These are phyloP conservation scores for Saxophila tyrrhenica DNA, from an alignment of 495 filamentous ascomycete genomes.

Conservation along the genomic window DNA sequence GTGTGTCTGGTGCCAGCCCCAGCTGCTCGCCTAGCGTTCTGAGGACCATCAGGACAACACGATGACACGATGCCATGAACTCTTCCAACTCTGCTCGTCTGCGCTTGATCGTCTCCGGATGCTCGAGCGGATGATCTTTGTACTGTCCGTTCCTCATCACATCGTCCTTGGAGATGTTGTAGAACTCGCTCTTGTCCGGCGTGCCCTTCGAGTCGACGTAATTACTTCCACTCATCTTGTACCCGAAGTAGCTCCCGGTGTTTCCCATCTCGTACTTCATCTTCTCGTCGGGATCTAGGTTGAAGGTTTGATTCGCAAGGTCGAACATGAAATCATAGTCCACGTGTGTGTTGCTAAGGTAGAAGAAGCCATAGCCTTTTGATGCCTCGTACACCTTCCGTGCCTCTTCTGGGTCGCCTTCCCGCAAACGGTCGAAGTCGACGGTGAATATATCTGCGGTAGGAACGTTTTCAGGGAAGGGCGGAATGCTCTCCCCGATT, in stretches of 20 bases:
- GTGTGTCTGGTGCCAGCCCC: background rate
- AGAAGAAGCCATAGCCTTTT: conserved; percentile 8
- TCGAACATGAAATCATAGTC: conserved; percentile 25
- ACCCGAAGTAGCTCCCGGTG: conserved; percentile 7
- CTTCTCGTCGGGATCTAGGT: conserved; percentile 29
- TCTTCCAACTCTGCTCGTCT: conserved; percentile 5
- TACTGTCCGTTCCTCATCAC: conserved; percentile 12
- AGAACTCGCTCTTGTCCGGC: conserved; percentile 20
- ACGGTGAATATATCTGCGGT: conserved; percentile 4
- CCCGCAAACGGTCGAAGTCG: conserved; percentile 2
- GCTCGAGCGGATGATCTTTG: conserved; percentile 1
- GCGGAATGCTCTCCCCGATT: background rate
- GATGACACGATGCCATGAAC: conserved; percentile 8
- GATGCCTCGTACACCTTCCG: conserved; percentile 3
- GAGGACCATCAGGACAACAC: conserved; percentile 7
- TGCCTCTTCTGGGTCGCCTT: background rate
- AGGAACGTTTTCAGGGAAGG: conserved; percentile 5
- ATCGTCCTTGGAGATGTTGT: conserved; percentile 24
- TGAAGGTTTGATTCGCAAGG: conserved; percentile 32
- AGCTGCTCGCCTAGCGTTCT: conserved; percentile 3
- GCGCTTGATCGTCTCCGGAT: conserved; percentile 14
- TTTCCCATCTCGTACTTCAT: conserved; percentile 12
- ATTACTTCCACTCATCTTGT: conserved; percentile 3
- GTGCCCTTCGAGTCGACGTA: conserved; percentile 10
- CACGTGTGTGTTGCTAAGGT: conserved; percentile 2